Evolutionary conservation across 2,329 filamentous ascomycete species (phyloP), one percentile per base, ranked within the genome.

Genomic region (Thielaviopsis musarum): DNA sequence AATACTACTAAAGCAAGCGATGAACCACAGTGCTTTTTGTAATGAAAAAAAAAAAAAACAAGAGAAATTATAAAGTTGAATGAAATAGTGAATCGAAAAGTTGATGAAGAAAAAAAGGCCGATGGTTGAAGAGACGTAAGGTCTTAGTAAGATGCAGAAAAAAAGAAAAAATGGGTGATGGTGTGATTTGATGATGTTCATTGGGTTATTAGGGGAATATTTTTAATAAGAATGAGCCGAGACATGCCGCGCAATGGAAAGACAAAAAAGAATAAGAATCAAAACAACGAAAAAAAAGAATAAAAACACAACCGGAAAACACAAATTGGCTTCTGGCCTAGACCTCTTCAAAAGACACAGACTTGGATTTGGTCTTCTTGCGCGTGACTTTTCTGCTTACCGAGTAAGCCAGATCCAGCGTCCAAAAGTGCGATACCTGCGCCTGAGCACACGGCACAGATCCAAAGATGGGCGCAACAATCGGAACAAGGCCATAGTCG

Each of bases 401-500:
- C 0, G 81, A 79, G 69, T 88, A 88, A 12, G 84, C 81, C 64
- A 88, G 68, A 59, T 85, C 75, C 38, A 83, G 72, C 0, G 82
- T 86, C 78, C 83, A 88, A 66, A 88, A 81, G 67, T 88, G 85
- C 66, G 76, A 80, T 59, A 87, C 70, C 63, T 85, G 79, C 1
- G 85, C 85, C 63, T 87, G 82, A 4, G 82, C 74, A 52, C 81
- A 80, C 0, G 85, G 85, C 19, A 87, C 77, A 0, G 82, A 78
- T 19, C 84, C 84, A 65, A 82, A 88, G 2, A 87, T 64, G 1
- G 83, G 82, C 5, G 83, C 84, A 10, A 85, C 82, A 10, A 87
- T 67, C 0, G 84, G 84, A 24, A 86, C 83, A 66, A 82, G 74
- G 61, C 81, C 66, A 62, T 85, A 84, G 69, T 88, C 84, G 52